These are phyloP conservation scores for Hortiboletus campestris DNA, from an alignment of 768 basidiomycete genomes.

Conservation along the genomic window DNA sequence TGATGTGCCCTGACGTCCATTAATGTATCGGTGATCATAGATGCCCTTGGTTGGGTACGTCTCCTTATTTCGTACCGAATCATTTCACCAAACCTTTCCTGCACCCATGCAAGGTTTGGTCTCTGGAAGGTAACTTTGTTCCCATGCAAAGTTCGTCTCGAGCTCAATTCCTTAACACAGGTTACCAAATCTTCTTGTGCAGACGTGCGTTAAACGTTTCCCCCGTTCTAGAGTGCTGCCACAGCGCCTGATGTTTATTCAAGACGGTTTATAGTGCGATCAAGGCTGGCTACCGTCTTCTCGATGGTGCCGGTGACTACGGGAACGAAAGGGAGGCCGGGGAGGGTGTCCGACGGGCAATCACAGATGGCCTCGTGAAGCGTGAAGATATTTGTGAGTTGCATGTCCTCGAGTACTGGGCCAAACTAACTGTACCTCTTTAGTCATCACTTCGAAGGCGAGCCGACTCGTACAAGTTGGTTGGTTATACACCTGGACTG, in stretches of 20 bases:
- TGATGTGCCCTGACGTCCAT: neutral
- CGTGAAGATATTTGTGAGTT: slow-evolving; percentile 81
- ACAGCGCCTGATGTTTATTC: slow-evolving; percentile 2
- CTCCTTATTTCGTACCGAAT: slow-evolving; percentile 3
- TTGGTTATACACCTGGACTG: slow-evolving; percentile 1
- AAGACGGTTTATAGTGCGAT: slow-evolving; percentile 84
- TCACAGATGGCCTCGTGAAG: slow-evolving; percentile 79
- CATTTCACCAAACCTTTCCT: slow-evolving; percentile 1
- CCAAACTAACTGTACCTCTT: neutral
- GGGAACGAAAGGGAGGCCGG: slow-evolving; percentile 89
- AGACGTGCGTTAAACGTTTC: slow-evolving; percentile 49
- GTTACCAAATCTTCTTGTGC: slow-evolving; percentile 60
- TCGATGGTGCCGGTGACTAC: slow-evolving; percentile 85
- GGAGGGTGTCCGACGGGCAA: slow-evolving; percentile 73
- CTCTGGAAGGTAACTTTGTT: slow-evolving; percentile 59
- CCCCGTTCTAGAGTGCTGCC: neutral
- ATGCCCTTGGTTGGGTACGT: slow-evolving; percentile 69
- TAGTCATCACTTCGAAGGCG: slow-evolving; percentile 84
- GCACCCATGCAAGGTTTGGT: slow-evolving; percentile 49
- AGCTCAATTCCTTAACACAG: slow-evolving; percentile 31
- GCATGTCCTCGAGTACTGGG: neutral
- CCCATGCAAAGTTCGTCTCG: neutral
- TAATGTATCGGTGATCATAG: slow-evolving; percentile 33
- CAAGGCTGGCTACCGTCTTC: slow-evolving; percentile 81
- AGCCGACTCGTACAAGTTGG: slow-evolving; percentile 3